phyloP scores from a whole-genome alignment of 331 rosid genomes.

The Erythrophleum ivorense region DNA sequence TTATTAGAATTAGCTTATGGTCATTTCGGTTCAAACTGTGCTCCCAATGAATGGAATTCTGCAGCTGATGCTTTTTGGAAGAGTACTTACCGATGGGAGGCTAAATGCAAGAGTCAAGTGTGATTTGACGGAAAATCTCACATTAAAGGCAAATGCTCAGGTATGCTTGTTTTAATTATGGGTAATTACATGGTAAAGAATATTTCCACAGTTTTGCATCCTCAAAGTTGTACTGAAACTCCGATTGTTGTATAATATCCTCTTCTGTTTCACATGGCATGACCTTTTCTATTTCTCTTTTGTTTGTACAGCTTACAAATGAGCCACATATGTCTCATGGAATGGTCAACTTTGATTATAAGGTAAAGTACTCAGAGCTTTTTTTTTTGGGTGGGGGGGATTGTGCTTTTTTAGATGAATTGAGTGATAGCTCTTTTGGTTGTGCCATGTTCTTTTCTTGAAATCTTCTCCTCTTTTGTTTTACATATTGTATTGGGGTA shows the following conservation, averaged over 20 bases:
- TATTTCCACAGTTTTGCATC: neutral
- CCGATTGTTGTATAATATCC: conserved; percentile 6
- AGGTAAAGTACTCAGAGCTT: conserved; percentile 52
- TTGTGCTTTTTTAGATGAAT: conserved; percentile 9
- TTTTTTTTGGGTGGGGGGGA: neutral
- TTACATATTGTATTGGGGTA: neutral
- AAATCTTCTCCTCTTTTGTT: neutral
- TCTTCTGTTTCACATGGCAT: neutral
- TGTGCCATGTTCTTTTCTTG: neutral
- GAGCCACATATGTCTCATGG: conserved; percentile 99
- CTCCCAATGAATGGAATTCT: conserved; percentile 13
- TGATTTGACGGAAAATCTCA: conserved; percentile 78
- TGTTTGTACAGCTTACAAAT: conserved; percentile 71
- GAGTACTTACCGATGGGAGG: conserved; percentile 88
- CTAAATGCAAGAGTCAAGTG: conserved; percentile 85
- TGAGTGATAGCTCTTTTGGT: conserved; percentile 9
- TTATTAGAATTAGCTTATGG: neutral
- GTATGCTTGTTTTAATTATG: conserved; percentile 43
- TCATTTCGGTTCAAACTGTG: neutral
- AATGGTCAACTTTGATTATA: conserved; percentile 88
- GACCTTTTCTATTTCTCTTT: conserved; percentile 9
- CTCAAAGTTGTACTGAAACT: conserved; percentile 1
- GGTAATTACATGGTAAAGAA: neutral
- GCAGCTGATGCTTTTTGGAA: conserved; percentile 93
- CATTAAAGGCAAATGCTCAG: conserved; percentile 92